Evolutionary conservation across 345 rosid genomes (phyloP), one percentile per base, ranked within the genome.

Genomic region (Viola odorata): DNA sequence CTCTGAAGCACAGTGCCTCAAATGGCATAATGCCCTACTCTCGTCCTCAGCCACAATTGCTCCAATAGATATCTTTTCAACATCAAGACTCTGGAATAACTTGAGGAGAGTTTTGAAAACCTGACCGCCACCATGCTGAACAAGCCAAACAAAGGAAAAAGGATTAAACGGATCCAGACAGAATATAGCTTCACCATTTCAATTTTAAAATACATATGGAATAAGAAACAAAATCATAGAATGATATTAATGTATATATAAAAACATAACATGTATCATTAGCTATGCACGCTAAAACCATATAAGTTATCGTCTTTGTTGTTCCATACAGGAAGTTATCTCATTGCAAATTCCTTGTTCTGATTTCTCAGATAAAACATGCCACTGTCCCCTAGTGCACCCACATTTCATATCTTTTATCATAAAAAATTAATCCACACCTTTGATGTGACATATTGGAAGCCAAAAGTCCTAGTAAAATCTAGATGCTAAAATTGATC

Each of bases 91-190:
- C 57, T 53, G 69, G 16, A 77, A 55, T 60, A 86, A 73, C 59
- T 41, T 55, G 23, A 77, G 81, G 8, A 78, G 84, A 51, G 84
- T 80, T 73, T 62, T 75, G 72, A 80, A 84, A 44, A 81, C 82
- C 51, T 57, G 63, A 45, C 92, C 89, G 38, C 82, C 87, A 60
- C 85, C 92, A 72, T 82, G 89, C 89, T 84, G 65, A 37, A 51
- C 59, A 57, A 47, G 49, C 60, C 47, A 42, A 63, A 45, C 63
- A 39, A 54, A 49, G 41, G 57, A 36, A 13, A 17, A 41, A 37
- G 40, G 38, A 32, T 62, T 45, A 13, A 17, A 41, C 42, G 36
- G 41, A 15, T 62, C 37, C 8, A 55, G 52, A 15, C 10, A 38
- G 57, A 61, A 38, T 9, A 44, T 40, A 56, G 32, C 50, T 40